Evolutionary conservation across 2,329 filamentous ascomycete species (phyloP).

Genomic region (Diplodia mutila): DNA sequence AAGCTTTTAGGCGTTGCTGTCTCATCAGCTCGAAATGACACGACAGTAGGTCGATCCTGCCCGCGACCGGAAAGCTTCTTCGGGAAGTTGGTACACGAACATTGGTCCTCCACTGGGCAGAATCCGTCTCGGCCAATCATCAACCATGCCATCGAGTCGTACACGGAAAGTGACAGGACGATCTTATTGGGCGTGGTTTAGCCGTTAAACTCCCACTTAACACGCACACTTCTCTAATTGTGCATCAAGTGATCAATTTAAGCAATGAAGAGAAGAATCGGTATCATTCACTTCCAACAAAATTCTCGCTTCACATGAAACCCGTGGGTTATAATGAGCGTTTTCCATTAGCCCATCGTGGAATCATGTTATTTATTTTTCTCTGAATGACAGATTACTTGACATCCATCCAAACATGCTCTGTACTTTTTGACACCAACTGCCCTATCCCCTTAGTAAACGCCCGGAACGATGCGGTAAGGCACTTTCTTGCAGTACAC

Average conservation of each 20-base stretch:
- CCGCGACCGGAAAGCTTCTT: conserved; percentile 5
- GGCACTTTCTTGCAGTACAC: conserved; percentile 81
- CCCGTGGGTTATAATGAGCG: background rate
- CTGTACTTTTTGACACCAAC: background rate
- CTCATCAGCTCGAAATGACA: conserved; percentile 5
- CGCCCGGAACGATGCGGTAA: conserved; percentile 79
- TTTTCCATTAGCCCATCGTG: background rate
- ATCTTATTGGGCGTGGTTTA: background rate
- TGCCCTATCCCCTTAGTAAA: conserved; percentile 65
- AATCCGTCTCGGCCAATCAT: background rate
- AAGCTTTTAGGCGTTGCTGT: background rate
- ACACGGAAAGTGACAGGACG: background rate
- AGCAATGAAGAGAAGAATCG: background rate
- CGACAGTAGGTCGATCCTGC: background rate
- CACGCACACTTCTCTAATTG: background rate
- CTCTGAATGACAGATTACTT: background rate
- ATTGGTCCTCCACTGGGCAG: background rate
- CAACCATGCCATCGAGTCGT: background rate
- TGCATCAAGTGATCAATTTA: background rate
- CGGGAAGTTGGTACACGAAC: conserved; percentile 1
- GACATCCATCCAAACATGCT: background rate
- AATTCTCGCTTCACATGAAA: background rate
- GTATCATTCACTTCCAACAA: background rate
- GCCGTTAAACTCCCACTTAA: background rate
- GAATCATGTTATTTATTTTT: background rate